Conservation (phyloP, 2,329 filamentous ascomycete genomes). For the Pseudogymnoascus sp. region DNA sequence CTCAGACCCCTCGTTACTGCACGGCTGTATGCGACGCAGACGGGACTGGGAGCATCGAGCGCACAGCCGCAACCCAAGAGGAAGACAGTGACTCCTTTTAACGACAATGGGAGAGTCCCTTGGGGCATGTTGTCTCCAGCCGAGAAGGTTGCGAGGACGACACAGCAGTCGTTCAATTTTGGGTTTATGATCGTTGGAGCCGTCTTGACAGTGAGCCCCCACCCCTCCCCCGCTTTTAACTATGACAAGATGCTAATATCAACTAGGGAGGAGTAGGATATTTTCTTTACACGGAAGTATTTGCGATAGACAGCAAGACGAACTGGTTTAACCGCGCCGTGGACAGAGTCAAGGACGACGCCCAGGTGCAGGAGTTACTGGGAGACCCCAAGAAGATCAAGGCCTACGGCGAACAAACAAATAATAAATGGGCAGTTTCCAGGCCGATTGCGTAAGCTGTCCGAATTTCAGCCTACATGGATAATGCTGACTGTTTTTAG, state of each 20-base stretch:
- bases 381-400: constrained; percentile 67
- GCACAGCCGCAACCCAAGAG: constrained; percentile 38
- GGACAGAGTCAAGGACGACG: constrained; percentile 65
- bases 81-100: constrained; percentile 70
- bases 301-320: constrained; percentile 77
- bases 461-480: neutral
- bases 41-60: constrained; percentile 31
- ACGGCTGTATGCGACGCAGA: constrained; percentile 52
- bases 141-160: constrained; percentile 78
- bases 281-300: constrained; percentile 73
- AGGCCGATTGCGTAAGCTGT: constrained; percentile 49
- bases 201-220: constrained; percentile 57
- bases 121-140: constrained; percentile 67
- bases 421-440: constrained; percentile 69
- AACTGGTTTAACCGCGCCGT: constrained; percentile 83
- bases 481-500: constrained; percentile 36
- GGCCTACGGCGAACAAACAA: constrained; percentile 73
- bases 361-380: constrained; percentile 62
- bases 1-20: constrained; percentile 32
- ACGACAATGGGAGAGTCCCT: constrained; percentile 72
- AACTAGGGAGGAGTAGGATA: constrained; percentile 65
- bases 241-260: constrained; percentile 13
- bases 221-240: neutral
- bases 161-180: constrained; percentile 87
- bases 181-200: constrained; percentile 67